phyloP scores from a whole-genome alignment of 139 green algal genomes.

The Gonium pectorale region DNA sequence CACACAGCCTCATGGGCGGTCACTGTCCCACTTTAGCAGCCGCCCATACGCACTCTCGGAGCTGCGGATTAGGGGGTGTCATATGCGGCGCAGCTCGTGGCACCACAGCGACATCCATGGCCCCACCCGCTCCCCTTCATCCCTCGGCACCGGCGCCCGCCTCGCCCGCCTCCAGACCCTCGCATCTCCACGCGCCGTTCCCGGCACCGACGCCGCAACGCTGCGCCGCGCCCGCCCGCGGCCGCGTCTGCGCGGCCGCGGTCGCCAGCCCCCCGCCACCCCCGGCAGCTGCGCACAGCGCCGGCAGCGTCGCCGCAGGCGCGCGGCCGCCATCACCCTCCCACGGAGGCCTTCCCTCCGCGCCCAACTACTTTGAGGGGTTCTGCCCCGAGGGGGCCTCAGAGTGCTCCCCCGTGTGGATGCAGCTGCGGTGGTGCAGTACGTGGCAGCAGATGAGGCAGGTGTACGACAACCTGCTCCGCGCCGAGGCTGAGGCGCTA shows the following conservation, averaged over 20 bases:
- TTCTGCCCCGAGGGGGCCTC: conserved; percentile 14
- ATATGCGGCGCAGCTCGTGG: no score
- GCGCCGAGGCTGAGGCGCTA: neutral
- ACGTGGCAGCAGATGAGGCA: conserved; percentile 33
- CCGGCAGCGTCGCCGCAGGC: conserved; percentile 1
- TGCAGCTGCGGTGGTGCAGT: conserved; percentile 33
- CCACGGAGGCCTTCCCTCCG: neutral
- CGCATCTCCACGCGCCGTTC: no score
- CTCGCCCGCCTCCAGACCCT: no score
- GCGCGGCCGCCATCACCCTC: neutral
- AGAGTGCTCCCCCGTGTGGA: conserved; percentile 18
- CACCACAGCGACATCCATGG: no score
- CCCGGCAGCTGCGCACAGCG: neutral
- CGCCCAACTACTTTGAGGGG: conserved; percentile 21
- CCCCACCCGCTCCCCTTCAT: no score
- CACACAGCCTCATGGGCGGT: no score
- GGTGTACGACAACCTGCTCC: conserved; percentile 37
- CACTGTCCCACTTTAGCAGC: no score
- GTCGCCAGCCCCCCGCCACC: neutral
- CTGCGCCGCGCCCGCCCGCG: neutral
- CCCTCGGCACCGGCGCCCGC: no score
- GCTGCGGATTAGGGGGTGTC: no score
- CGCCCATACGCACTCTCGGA: no score
- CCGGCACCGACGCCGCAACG: no score
- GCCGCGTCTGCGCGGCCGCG: neutral